Base-by-base conservation (phyloP, 305 asterid species). In the Solanum chacoense region DNA sequence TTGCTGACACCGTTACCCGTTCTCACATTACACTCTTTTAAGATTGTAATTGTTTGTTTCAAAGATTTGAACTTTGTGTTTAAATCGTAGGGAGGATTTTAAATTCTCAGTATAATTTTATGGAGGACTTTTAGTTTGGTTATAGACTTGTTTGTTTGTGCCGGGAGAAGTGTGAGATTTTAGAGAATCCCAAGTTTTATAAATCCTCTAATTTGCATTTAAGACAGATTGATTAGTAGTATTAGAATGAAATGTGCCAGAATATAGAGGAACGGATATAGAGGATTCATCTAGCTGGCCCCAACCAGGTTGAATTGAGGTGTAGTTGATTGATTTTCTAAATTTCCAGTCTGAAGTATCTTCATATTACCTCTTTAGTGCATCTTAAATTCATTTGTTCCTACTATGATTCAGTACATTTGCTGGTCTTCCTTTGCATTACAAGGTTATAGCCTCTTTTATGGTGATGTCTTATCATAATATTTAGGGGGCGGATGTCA, bases 1-100 rank as follows among this genome's bases (percentile, higher is more conserved):
- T 98, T n/a, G 98, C 99, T 31, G 99, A 95, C 78, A 92, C 96
- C 89, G 91, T 95, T 50, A 95, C 99, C 65, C 97, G 96, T 87
- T 97, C 93, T 91, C 99, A 97, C 94, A 97, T 97, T 83, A 72
- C 24, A 18, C 76, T 8, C 14, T 34, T 34, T 75, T 75, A 34
- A 75, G 81, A 76, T 76, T 35, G 83, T 6, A 34, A 11, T 35
- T 76, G 29, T 76, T 35, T 11, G 10, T 76, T 22, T 35, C 83
- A 11, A 76, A 76, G 83, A 22, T 35, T 76, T 76, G 83, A 76
- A 8, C 83, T 34, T 35, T 76, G 18, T 35, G 11, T 45, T 81
- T 28, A 9, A 28, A 28, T 80, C 0, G 0, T 1, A 26, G 13
- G 16, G 10, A 75, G 81, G 42, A 75, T 20, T 75, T 35, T 75